Conservation (phyloP, 441 rosid species). For the Pelargonium australe region DNA sequence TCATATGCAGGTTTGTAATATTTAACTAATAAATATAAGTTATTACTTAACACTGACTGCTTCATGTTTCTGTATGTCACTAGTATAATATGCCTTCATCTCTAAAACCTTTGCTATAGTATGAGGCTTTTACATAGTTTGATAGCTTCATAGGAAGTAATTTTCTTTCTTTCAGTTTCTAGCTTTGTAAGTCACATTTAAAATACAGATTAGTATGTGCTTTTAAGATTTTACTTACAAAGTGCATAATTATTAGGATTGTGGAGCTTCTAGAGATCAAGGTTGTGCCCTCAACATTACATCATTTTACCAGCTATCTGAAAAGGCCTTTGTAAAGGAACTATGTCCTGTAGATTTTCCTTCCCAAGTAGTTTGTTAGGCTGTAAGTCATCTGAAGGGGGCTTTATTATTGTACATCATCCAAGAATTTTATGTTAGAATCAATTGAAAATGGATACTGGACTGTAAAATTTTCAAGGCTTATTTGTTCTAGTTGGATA, state of each 20-base stretch:
- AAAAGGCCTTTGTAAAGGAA: too few relatives aligned
- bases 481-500: slow-evolving; percentile 4
- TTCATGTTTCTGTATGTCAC: not conserved
- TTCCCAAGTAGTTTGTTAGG: not conserved
- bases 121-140: not conserved
- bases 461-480: not conserved
- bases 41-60: not conserved
- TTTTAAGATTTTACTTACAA: not conserved
- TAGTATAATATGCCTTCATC: not conserved
- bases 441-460: not conserved
- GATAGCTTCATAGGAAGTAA: not conserved
- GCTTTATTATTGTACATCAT: not conserved
- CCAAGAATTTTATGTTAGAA: not conserved
- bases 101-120: not conserved
- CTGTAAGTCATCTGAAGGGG: too few relatives aligned
- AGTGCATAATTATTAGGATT: not conserved
- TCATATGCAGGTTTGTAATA: slow-evolving; percentile 73
- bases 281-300: not conserved
- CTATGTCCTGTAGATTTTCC: not conserved
- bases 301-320: not conserved
- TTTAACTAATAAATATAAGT: slow-evolving; percentile 9
- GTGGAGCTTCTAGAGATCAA: not conserved
- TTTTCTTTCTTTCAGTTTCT: not conserved
- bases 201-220: not conserved
- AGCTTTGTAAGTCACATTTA: not conserved